These are phyloP conservation scores for Phytophthora rubi DNA, from an alignment of 352 stramenopile species.

Conservation along the genomic window DNA sequence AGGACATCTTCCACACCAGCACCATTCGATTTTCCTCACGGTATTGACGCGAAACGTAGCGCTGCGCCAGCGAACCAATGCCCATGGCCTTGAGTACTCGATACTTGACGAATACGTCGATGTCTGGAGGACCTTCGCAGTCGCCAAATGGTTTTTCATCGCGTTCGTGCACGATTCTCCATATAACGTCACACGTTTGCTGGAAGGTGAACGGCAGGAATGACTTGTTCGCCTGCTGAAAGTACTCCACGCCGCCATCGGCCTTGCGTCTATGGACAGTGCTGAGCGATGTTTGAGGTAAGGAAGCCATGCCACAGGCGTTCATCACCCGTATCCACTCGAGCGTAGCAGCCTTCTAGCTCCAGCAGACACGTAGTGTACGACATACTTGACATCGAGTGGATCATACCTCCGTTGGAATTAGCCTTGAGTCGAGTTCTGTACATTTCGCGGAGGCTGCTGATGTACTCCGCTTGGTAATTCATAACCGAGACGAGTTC, in stretches of 20 bases:
- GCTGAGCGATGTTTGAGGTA: constrained; percentile 16
- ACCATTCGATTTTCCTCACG: constrained; percentile 45
- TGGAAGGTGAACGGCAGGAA: constrained; percentile 18
- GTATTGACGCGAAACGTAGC: constrained; percentile 45
- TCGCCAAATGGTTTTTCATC: constrained; percentile 1
- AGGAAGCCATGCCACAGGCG: constrained; percentile 9
- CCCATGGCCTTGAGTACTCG: constrained; percentile 15
- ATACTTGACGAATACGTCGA: constrained; percentile 40
- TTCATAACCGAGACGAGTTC: constrained; percentile 13
- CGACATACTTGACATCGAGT: constrained; percentile 6
- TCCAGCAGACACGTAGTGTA: constrained; percentile 30
- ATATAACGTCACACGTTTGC: constrained; percentile 18
- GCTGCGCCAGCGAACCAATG: constrained; percentile 4
- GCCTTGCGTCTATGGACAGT: constrained; percentile 7
- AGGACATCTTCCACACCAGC: constrained; percentile 57
- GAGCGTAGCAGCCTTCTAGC: constrained; percentile 27
- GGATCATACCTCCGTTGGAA: not conserved
- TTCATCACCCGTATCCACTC: constrained; percentile 20
- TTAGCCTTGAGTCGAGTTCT: not conserved
- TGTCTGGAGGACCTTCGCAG: constrained; percentile 10
- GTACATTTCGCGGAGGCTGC: constrained; percentile 2
- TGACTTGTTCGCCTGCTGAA: constrained; percentile 27
- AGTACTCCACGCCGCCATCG: constrained; percentile 16
- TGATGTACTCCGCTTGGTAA: constrained; percentile 21
- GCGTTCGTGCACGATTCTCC: constrained; percentile 11